Percentiles rank a stretch among this genome's conserved stretches.
These are phyloP conservation scores for Lepidium africanum DNA, from an alignment of 345 rosid genomes.

Conservation along the genomic window DNA sequence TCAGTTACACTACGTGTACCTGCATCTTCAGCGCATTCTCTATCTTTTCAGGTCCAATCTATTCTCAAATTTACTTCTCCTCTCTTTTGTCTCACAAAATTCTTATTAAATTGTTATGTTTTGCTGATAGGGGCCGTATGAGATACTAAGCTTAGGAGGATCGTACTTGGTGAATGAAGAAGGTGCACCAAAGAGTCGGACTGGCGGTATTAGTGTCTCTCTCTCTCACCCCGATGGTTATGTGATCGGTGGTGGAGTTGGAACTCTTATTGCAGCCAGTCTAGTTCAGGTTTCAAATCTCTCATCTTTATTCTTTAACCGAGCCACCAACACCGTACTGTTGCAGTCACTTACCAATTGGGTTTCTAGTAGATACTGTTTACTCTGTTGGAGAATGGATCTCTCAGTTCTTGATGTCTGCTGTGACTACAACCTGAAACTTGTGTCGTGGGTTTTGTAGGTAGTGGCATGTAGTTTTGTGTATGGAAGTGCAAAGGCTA, in stretches of 20 bases:
- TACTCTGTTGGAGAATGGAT: neutral
- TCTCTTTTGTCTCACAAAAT: neutral
- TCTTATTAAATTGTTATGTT: neutral
- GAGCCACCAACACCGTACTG: neutral
- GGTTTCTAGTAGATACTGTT: neutral
- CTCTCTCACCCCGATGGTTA: constrained; percentile 71
- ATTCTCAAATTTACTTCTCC: neutral
- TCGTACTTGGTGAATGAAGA: constrained; percentile 82
- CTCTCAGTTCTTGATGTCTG: neutral
- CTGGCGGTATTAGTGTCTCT: constrained; percentile 81
- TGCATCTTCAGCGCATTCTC: constrained; percentile 39
- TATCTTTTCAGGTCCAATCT: constrained; percentile 59
- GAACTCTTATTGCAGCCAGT: constrained; percentile 59
- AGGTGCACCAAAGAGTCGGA: constrained; percentile 61
- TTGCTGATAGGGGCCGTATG: constrained; percentile 54
- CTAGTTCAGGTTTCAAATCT: constrained; percentile 59
- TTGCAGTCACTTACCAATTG: neutral
- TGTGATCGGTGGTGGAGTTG: constrained; percentile 75
- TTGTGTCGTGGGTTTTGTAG: constrained; percentile 30
- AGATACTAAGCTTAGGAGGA: constrained; percentile 82
- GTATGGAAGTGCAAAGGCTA: constrained; percentile 47
- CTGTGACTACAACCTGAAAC: neutral
- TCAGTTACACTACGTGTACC: constrained; percentile 62
- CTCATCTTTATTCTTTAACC: neutral
- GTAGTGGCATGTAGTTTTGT: constrained; percentile 84